phyloP scores from a whole-genome alignment of 306 rosid species.

The Ormosia semicastrata region DNA sequence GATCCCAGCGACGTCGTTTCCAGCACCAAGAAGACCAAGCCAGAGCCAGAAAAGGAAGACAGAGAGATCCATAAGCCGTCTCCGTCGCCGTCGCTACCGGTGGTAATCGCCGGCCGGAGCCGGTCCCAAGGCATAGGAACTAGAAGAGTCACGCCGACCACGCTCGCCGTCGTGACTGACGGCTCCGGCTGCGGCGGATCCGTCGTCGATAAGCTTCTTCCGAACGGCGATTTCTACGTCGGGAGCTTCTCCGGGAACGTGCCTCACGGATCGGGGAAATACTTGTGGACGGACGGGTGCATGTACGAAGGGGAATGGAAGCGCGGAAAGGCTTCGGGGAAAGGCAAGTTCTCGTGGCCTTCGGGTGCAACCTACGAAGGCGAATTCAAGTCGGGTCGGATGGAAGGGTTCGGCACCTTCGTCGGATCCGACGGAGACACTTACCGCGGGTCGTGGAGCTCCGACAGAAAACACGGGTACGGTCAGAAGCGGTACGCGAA shows the following conservation, averaged over 20 bases:
- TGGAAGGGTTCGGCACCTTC: constrained; percentile 82
- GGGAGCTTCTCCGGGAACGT: constrained; percentile 78
- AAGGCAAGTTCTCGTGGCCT: constrained; percentile 86
- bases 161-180: constrained; percentile 13
- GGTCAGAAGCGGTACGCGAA: constrained; percentile 83
- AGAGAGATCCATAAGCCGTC: constrained; percentile 11
- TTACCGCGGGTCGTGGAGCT: constrained; percentile 79
- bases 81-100: constrained; percentile 34
- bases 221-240: constrained; percentile 90
- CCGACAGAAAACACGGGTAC: constrained; percentile 80
- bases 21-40: constrained; percentile 53
- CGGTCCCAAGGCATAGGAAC: constrained; percentile 62
- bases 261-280: constrained; percentile 94
- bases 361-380: constrained; percentile 94
- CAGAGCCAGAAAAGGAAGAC: constrained; percentile 45
- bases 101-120: constrained; percentile 38
- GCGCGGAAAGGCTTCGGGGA: constrained; percentile 77
- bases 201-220: constrained; percentile 54
- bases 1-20: constrained; percentile 33
- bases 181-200: background rate
- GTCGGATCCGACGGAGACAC: constrained; percentile 76
- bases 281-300: constrained; percentile 92
- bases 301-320: constrained; percentile 87
- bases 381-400: constrained; percentile 76
- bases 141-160: constrained; percentile 76